Base-by-base conservation (phyloP, 441 rosid species). In the Arabidopsis hybrid region DNA sequence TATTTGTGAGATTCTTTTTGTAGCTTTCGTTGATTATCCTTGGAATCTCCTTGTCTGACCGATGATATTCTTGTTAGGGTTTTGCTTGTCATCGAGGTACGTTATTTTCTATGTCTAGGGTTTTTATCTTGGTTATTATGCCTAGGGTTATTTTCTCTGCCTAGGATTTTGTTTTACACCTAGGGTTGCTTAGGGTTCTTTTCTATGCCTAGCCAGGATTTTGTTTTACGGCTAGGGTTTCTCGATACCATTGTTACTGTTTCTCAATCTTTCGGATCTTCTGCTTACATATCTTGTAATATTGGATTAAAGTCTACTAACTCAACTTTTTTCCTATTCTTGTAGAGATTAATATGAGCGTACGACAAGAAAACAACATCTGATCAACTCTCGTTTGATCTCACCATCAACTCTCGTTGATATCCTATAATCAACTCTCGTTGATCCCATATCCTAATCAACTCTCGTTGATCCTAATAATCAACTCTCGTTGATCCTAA, bases 381-480 rank as follows among this genome's bases (percentile, higher is more conserved):
- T 36, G 62, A 67, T 67, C 34, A 56, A 47, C 16, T 4, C 60
- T 50, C 43, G 34, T 46, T 46, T 69, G 49, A 59, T 35, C 56
- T 42, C n/a, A 42, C 5, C 14, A 42, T 42, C 46, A 42, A 42
- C 14, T 42, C 14, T 12, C 47, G 42, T 39, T 39, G 12, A 9
- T 9, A n/a, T 0, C 40, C 1, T 0, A 13, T 13, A 0, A 13
- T 43, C 16, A 43, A 43, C 7, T 5, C 8, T 45, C 50, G 50
- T n/a, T 45, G 50, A n/a, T 45, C 17, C 5, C 26, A 21, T 21
- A 21, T 21, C 26, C 1, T 21, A 0, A 45, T n/a, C 18, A 46
- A 1, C 46, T 42, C 46, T 42, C 6, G 46, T 42, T 42, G 50
- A 6, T 14, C 17, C 45, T 29, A 7, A 38, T 0, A 11, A 38